Evolutionary conservation across 352 stramenopile genomes (phyloP), one percentile per base, ranked within the genome.

Genomic region (Phytophthora brassicae): DNA sequence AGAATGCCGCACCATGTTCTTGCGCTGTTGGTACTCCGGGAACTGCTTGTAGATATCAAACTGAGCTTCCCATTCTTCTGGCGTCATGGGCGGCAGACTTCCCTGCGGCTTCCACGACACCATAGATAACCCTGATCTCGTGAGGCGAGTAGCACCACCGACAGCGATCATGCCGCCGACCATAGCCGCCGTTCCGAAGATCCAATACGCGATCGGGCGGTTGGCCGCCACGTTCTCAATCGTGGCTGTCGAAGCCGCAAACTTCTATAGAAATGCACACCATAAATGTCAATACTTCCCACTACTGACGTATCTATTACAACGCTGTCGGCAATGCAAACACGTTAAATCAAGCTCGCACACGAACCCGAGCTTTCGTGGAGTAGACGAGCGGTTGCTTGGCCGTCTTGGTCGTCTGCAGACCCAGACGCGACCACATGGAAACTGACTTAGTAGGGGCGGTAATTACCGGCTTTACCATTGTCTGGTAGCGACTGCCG

Each of bases 31-130:
- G 75, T 88, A 99, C 76, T 99, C 97, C 1, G 97, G 97, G 75
- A 97, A 99, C 60, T 94, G 64, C 72, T 99, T 99, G 86, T 99
- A 99, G 43, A 96, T 88, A 24, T 97, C 91, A 61, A 99, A 99
- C 79, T 99, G 97, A 0, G 58, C 72, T 58, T 97, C 54, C 97
- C 97, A 99, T 65, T 99, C 97, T 23, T 85, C 87, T 0, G 80
- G 48, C 16, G 78, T 98, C 35, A 97, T 89, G 8, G 97, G 97
- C 42, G 97, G 97, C 28, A 98, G 65, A 0, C 82, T 87, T 12
- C 97, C 97, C 43, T 98, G 81, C 26, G 94, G 89, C 74, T 98
- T 98, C 97, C 97, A 99, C 31, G 97, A 79, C 56, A 98, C 95
- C 94, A 99, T 99, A 42, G 89, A 98, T 19, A 99, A 76, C 6